phyloP scores from a whole-genome alignment of 768 basidiomycete species.

The Megacollybia marginata region DNA sequence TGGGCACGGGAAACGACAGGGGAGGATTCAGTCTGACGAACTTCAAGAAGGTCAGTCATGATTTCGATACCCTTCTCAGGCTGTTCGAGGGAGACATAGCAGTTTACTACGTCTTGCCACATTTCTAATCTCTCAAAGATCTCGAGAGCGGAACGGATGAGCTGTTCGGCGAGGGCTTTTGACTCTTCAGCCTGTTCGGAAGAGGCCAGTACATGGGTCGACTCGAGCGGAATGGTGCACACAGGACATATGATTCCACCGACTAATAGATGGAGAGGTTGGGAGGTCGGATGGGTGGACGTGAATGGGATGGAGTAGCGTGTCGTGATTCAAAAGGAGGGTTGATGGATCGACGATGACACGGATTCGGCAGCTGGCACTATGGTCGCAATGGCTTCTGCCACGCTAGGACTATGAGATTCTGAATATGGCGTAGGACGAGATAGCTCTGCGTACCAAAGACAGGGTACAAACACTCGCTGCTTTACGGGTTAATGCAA shows the following conservation, averaged over 20 bases:
- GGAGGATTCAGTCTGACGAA: slow-evolving; percentile 78
- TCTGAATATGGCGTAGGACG: too few relatives aligned
- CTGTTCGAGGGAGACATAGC: slow-evolving; percentile 76
- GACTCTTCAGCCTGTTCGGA: too few relatives aligned
- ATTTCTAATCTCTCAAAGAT: slow-evolving; percentile 94
- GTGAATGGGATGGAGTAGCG: slow-evolving; percentile 90
- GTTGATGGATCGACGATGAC: slow-evolving; percentile 51
- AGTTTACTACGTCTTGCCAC: slow-evolving; percentile 96
- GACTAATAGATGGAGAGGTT: slow-evolving; percentile 89
- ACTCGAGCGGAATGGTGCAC: too few relatives aligned
- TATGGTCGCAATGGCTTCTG: too few relatives aligned
- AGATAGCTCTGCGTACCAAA: too few relatives aligned
- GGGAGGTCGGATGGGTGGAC: slow-evolving; percentile 65
- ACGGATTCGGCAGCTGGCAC: too few relatives aligned
- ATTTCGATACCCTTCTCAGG: slow-evolving; percentile 72
- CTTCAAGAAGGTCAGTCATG: slow-evolving; percentile 81
- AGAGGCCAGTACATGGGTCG: too few relatives aligned
- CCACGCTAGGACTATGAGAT: too few relatives aligned
- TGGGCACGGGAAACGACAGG: slow-evolving; percentile 59
- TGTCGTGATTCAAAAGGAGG: slow-evolving; percentile 88
- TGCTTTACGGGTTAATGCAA: too few relatives aligned
- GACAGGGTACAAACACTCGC: too few relatives aligned
- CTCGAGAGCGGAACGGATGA: slow-evolving; percentile 87
- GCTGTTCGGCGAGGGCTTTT: too few relatives aligned
- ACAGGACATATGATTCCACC: too few relatives aligned